These are phyloP conservation scores for Saccharomycopsis sp. DNA, from an alignment of 805 yeast genomes.

Conservation along the genomic window DNA sequence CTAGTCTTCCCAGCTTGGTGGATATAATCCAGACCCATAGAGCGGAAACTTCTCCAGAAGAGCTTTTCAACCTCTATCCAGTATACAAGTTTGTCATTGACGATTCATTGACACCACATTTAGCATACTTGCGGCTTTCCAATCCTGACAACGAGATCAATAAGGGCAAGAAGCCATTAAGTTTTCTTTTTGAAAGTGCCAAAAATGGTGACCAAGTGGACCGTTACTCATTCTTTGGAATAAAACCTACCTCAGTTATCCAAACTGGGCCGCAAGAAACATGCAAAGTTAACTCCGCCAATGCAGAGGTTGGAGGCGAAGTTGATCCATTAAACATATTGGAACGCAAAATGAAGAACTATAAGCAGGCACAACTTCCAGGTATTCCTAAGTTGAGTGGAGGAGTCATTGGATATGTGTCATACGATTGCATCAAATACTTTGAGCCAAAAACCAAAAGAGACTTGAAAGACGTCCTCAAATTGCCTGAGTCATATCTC, in stretches of 20 bases:
- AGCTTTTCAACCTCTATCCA: slow-evolving; percentile 67
- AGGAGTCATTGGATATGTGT: slow-evolving; percentile 94
- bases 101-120: slow-evolving; percentile 80
- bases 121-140: slow-evolving; percentile 81
- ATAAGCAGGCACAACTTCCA: slow-evolving; percentile 68
- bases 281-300: background rate
- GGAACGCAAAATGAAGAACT: slow-evolving; percentile 63
- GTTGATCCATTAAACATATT: slow-evolving; percentile 74
- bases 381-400: slow-evolving; percentile 83
- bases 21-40: slow-evolving; percentile 28
- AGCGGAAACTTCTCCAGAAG: slow-evolving; percentile 20
- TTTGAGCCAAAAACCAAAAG: slow-evolving; percentile 89
- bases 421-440: slow-evolving; percentile 94
- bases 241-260: slow-evolving; percentile 43
- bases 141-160: slow-evolving; percentile 46
- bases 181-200: slow-evolving; percentile 86
- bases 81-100: slow-evolving; percentile 68
- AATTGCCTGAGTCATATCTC: slow-evolving; percentile 85
- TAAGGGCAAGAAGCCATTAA: slow-evolving; percentile 39
- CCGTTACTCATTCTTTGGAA: slow-evolving; percentile 87
- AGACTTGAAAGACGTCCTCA: slow-evolving; percentile 65
- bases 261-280: background rate
- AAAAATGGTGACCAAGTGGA: slow-evolving; percentile 83
- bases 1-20: slow-evolving; percentile 30
- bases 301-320: slow-evolving; percentile 33